Evolutionary conservation across 2,329 filamentous ascomycete species (phyloP).

Genomic region (Dactylellina drechsleri): DNA sequence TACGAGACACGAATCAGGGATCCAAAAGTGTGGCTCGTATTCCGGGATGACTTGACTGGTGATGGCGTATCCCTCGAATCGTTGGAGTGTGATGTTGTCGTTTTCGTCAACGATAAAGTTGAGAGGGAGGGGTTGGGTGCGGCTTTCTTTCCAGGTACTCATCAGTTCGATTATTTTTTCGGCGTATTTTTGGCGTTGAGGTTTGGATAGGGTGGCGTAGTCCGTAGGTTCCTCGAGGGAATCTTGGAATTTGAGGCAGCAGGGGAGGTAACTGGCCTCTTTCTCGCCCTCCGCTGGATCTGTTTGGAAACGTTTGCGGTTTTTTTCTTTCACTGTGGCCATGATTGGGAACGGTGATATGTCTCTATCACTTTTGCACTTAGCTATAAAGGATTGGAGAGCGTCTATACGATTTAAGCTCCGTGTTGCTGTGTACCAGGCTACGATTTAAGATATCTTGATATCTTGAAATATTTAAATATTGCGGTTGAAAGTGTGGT

Average conservation of each 20-base stretch:
- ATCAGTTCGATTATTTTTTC: constrained; percentile 17
- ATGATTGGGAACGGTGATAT: no score
- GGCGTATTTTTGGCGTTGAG: background rate
- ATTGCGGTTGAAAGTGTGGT: no score
- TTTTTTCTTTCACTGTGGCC: no score
- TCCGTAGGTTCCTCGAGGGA: background rate
- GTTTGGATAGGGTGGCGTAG: background rate
- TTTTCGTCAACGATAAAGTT: constrained; percentile 12
- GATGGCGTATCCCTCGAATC: background rate
- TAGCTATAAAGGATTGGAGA: no score
- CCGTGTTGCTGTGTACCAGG: no score
- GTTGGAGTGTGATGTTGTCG: constrained; percentile 4
- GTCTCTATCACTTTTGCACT: no score
- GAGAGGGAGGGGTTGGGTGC: background rate
- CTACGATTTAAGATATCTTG: no score
- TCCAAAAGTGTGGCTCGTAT: constrained; percentile 40
- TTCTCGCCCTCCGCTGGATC: no score
- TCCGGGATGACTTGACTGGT: background rate
- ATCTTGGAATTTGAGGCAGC: constrained; percentile 11
- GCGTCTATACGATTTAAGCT: no score
- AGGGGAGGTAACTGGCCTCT: constrained; percentile 9
- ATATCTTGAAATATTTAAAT: no score
- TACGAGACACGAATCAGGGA: constrained; percentile 32
- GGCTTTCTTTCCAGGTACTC: background rate
- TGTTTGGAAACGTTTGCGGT: no score